Evolutionary conservation across 1,284 basidiomycete genomes (phyloP).

Genomic region (Psilocybe mexicana): DNA sequence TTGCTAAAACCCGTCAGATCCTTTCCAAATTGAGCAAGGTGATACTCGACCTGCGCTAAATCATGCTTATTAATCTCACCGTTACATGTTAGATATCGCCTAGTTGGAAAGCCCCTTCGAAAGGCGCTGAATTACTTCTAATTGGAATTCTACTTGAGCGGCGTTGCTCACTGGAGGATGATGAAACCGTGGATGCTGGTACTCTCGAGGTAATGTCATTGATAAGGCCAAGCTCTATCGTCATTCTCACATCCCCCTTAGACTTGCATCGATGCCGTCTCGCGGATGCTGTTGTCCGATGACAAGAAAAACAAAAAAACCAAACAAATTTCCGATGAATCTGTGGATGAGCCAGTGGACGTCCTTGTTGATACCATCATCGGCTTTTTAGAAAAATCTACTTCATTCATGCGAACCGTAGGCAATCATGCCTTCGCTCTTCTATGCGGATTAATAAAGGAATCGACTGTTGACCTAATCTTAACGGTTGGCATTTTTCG

Average conservation of each 20-base stretch:
- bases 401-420: conserved; percentile 79
- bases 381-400: conserved; percentile 85
- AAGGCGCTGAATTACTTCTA: conserved; percentile 73
- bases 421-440: conserved; percentile 84
- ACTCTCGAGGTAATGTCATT: conserved; percentile 60
- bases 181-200: conserved; percentile 47
- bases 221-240: conserved; percentile 8
- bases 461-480: conserved; percentile 81
- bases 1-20: conserved; percentile 48
- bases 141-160: conserved; percentile 69
- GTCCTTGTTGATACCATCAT: conserved; percentile 87
- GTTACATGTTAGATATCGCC: conserved; percentile 40
- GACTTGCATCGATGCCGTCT: conserved; percentile 55
- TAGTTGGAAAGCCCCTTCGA: conserved; percentile 53
- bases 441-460: conserved; percentile 69
- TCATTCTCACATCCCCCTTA: conserved; percentile 24
- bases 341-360: conserved; percentile 66
- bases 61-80: not conserved
- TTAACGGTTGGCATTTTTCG: conserved; percentile 60
- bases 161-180: conserved; percentile 63
- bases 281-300: conserved; percentile 50
- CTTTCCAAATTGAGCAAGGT: conserved; percentile 53
- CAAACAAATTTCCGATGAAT: conserved; percentile 28
- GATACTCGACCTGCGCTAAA: not conserved
- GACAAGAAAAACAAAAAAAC: conserved; percentile 48